A percentile compares a stretch with the other conserved stretches of the same genome.
phyloP scores from a whole-genome alignment of 208 protist species.

The Novymonas esmeraldas region DNA sequence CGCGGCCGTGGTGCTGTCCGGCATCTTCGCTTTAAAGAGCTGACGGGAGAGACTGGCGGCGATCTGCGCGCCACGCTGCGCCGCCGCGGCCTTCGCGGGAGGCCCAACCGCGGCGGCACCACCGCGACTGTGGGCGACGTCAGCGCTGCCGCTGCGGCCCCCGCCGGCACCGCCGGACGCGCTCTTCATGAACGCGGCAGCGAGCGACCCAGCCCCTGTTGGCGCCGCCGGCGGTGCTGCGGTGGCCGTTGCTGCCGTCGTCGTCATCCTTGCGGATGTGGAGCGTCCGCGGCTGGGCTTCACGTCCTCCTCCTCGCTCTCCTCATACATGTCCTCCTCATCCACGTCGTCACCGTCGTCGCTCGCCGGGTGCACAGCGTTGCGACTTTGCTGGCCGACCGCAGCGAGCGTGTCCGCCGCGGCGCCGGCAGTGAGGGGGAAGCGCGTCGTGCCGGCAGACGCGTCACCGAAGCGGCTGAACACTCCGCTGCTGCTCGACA shows the following conservation, averaged over 20 bases:
- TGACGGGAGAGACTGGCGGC: slow-evolving; percentile 39
- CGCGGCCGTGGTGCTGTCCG: neutral
- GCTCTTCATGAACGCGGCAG: neutral
- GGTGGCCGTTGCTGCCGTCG: neutral
- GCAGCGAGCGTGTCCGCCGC: slow-evolving; percentile 14
- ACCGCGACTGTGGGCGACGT: neutral
- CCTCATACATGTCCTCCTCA: slow-evolving; percentile 33
- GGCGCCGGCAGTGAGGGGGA: slow-evolving; percentile 11
- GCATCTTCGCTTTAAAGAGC: slow-evolving; percentile 46
- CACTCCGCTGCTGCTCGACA: neutral
- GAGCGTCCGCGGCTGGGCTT: neutral
- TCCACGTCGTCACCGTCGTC: slow-evolving; percentile 23
- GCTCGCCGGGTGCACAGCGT: neutral
- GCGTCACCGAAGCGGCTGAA: slow-evolving; percentile 8
- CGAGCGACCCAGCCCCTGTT: neutral
- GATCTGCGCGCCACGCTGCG: slow-evolving; percentile 23
- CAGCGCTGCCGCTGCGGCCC: neutral
- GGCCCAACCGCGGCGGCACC: slow-evolving; percentile 16
- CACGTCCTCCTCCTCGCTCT: slow-evolving; percentile 33
- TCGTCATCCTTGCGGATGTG: neutral
- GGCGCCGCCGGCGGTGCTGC: neutral
- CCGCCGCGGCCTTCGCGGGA: neutral
- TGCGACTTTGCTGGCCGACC: slow-evolving; percentile 19
- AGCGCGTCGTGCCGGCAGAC: neutral
- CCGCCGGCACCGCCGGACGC: neutral